These are phyloP conservation scores for Fusarium sp. DNA, from an alignment of 2,329 filamentous ascomycete genomes.

Conservation along the genomic window DNA sequence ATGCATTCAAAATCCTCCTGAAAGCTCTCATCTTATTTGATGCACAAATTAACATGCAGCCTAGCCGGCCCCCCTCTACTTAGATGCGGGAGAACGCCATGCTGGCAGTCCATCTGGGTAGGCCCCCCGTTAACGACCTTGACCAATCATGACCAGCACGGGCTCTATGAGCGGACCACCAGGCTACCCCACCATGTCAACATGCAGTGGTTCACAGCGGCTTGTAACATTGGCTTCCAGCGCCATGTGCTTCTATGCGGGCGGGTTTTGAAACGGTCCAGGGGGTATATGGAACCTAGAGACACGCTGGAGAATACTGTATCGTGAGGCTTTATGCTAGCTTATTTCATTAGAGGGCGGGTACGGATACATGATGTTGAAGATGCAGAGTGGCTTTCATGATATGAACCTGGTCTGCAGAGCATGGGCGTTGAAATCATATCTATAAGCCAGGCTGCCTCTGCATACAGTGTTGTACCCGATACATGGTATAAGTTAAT, in stretches of 20 bases:
- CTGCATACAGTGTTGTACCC: neutral
- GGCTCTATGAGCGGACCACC: neutral
- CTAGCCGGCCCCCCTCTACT: neutral
- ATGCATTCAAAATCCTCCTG: conserved; percentile 18
- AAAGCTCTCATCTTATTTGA: conserved; percentile 32
- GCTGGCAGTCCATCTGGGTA: conserved; percentile 28
- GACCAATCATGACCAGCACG: conserved; percentile 26
- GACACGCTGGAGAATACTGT: neutral
- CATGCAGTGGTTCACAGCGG: conserved; percentile 16
- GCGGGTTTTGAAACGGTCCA: conserved; percentile 3
- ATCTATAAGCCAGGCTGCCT: neutral
- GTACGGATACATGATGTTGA: neutral
- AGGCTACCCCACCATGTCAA: conserved; percentile 26
- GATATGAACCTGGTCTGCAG: neutral
- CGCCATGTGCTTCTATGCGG: conserved; percentile 13
- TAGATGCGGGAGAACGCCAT: conserved; percentile 35
- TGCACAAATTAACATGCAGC: conserved; percentile 22
- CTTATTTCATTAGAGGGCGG: neutral
- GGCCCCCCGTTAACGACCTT: conserved; percentile 10
- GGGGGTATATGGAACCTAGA: neutral
- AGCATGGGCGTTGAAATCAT: neutral
- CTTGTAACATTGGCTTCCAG: conserved; percentile 22
- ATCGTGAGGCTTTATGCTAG: neutral
- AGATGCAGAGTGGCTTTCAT: neutral
- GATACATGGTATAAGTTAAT: neutral